Evolutionary conservation across 2,329 filamentous ascomycete species (phyloP), one percentile per base, ranked within the genome.

Genomic region (Hirsutella rhossiliensis): DNA sequence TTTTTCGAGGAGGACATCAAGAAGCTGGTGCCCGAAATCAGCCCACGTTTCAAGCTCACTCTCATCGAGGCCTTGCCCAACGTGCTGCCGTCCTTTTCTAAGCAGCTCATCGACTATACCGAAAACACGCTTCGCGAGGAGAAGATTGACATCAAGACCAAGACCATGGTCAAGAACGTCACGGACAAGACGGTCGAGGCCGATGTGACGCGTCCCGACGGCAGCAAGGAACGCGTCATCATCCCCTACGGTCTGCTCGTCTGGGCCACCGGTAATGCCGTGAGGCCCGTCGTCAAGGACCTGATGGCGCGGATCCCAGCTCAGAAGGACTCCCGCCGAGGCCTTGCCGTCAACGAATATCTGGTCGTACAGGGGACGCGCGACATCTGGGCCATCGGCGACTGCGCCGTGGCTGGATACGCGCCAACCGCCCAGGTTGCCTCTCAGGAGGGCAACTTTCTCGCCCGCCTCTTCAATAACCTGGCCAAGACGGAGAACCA

Each of bases 81-180:
- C 64, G 89, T 95, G 43, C 78, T 98, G 52, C 92, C 92, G 57
- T 94, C 89, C 76, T 98, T 98, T 76, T 95, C 87, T 64, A 97
- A 97, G 78, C 88, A 95, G 67, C 75, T 98, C 59, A 97, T 98
- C 61, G 92, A 98, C 60, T 98, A 98, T 75, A 98, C 92, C 55
- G 92, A 98, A 71, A 90, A 89, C 67, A 96, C 90, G 40, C 94
- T 98, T 73, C 92, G 94, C 70, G 92, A 98, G 72, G 92, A 98
- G 69, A 89, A 88, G 62, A 98, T 98, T 62, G 82, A 87, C 56
- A 95, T 98, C 69, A 84, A 87, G 67, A 94, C 92, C 56, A 97
- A 97, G 79, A 97, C 92, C 53, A 94, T 95, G 82, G 92, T 98
- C 63, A 97, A 97, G 77, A 89, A 84, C 49, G 92, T 98, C 47